Base-by-base conservation (phyloP, 1,284 basidiomycete species). In the Inonotus hispidus region DNA sequence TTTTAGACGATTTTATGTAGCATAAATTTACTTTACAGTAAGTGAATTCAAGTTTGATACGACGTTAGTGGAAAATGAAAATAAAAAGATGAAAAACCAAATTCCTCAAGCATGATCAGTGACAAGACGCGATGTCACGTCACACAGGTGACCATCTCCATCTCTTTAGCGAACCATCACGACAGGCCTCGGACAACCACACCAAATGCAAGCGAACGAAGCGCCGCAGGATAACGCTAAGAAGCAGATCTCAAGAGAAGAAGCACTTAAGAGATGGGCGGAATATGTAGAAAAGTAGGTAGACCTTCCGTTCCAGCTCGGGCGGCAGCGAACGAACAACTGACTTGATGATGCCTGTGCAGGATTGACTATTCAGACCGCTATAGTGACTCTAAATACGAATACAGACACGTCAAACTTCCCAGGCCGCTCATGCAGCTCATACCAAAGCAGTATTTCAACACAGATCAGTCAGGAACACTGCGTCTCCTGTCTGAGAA, bases 371-470 rank as follows among this genome's bases (percentile, higher is more conserved):
- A 92, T 71, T 92, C 90, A 63, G 89, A 92, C 71, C 84, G 88
- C 65, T 93, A 93, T 72, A 82, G 88, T 13, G 90, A 93, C 70
- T 90, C 92, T 71, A 74, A 82, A 66, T 92, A 82, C 71, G 90
- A 93, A 77, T 97, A 97, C 73, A 88, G 93, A 65, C 93, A 95
- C 74, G 93, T 96, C 66, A 94, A 93, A 66, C 77, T 95, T 35
- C 93, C 93, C 16, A 95, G 94, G 71, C 90, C 89, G 59, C 84
- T 95, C 67, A 80, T 90, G 71, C 92, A 93, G 75, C 79, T 93
- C 75, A 82, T 95, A 53, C 92, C 93, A n/a, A 93, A 93, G 73
- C 77, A 82, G 62, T 88, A 82, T 74, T 92, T 87, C 71, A 90
- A 85, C 68, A 77, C 82, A 41, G 88, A 95, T 67, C 83, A 92